Conservation (phyloP, 176 grass and related monocot species). For the Tuctoria greenei region DNA sequence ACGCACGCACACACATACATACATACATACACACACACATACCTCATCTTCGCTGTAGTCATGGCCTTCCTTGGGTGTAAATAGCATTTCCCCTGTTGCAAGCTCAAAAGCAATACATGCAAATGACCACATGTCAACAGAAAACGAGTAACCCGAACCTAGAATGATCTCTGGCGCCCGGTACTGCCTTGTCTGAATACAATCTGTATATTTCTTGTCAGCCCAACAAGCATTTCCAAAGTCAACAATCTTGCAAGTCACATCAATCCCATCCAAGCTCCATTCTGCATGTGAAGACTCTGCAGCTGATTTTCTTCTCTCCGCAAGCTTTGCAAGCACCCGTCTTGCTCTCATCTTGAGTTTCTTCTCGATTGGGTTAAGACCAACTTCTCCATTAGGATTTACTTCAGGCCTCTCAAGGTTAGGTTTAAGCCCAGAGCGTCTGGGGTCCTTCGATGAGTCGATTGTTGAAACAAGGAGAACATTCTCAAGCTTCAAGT, state of each 20-base stretch:
- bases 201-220: conserved; percentile 86
- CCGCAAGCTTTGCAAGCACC: conserved; percentile 83
- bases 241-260: conserved; percentile 96
- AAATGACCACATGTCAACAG: conserved; percentile 94
- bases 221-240: conserved; percentile 98
- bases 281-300: conserved; percentile 53
- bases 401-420: conserved; percentile 84
- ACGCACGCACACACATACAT: too few relatives aligned
- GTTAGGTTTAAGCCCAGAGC: conserved; percentile 71
- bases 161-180: conserved; percentile 85
- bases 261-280: conserved; percentile 83
- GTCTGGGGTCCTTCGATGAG: conserved; percentile 80
- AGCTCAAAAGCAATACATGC: conserved; percentile 95
- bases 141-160: conserved; percentile 67
- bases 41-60: conserved; percentile 99
- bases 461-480: conserved; percentile 90
- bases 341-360: conserved; percentile 83
- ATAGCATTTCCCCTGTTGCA: conserved; percentile 92
- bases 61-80: conserved; percentile 81
- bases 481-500: conserved; percentile 92
- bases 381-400: conserved; percentile 52
- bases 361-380: conserved; percentile 80
- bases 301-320: conserved; percentile 67
- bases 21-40: too few relatives aligned
- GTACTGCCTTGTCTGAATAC: conserved; percentile 96